Evolutionary conservation across 371 early-diverging fungal genomes (phyloP), one percentile per base, ranked within the genome.

Genomic region (Haplosporangium sp.): DNA sequence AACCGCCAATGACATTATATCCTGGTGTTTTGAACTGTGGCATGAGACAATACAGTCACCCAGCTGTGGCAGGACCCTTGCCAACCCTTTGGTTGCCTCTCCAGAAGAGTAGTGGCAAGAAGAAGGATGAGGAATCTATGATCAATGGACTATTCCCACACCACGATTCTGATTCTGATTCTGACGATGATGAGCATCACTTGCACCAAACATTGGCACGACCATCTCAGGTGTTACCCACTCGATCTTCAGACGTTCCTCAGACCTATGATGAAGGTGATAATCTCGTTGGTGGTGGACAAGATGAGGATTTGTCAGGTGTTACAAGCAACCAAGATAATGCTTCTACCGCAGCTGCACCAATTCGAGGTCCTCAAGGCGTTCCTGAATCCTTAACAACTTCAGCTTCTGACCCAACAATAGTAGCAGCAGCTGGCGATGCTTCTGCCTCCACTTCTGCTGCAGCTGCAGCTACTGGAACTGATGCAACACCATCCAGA

Each of bases 71-170:
- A 2, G 94, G 93, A 11, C 89, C 86, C 8, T 82, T 94, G 60
- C 95, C 95, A 5, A 89, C 91, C 39, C 71, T 94, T 20, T 95
- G 95, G 95, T 74, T 94, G 20, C 95, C 95, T 13, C 60, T 79
- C 61, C 68, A 62, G 53, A 79, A 79, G 53, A 59, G 67, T 15
- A 45, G 37, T 19, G 56, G 44, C 7, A 63, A 44, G 10, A 69
- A 63, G 57, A 64, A 37, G 3, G 74, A 67, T 20, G 70, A 70
- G 17, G 73, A 69, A 11, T 64, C 61, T 19, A 58, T 20, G 39
- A 45, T 72, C 17, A 69, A 68, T 10, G 40, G 11, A n/a, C 63
- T 64, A 39, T 38, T 38, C 15, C 52, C 11, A 13, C 44, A 7
- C 17, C 2, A 17, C 52, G n/a, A 17, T 52, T 7, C 69, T 17